Percentiles rank a stretch among this genome's conserved stretches.
These are phyloP conservation scores for Bromus sterilis DNA, from an alignment of 176 grass and related monocot genomes.

Conservation along the genomic window DNA sequence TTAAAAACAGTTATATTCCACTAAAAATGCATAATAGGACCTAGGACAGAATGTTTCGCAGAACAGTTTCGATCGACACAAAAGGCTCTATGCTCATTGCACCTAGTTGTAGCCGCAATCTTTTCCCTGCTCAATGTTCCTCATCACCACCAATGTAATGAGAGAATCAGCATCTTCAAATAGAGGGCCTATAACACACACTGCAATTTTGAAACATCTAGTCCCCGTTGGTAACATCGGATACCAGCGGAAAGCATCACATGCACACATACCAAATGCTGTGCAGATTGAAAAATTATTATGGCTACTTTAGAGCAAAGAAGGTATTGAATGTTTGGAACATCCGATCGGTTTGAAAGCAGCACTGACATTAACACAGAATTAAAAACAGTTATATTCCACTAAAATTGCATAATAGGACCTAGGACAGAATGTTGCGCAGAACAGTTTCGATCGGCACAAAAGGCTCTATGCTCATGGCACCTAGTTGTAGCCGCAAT, in stretches of 20 bases:
- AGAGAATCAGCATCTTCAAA: too few species aligned
- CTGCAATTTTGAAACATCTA: too few species aligned
- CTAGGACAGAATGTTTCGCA: neutral
- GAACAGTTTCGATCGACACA: neutral
- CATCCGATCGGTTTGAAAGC: neutral
- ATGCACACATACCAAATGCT: neutral
- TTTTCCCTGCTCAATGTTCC: neutral
- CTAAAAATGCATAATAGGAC: neutral
- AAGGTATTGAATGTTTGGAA: neutral
- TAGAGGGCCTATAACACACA: too few species aligned
- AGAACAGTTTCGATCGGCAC: neutral
- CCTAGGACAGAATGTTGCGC: neutral
- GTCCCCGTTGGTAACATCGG: too few species aligned
- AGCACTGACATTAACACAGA: neutral
- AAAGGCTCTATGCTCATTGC: neutral
- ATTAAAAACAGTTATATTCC: neutral
- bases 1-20: neutral
- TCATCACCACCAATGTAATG: neutral
- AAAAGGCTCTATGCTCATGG: neutral
- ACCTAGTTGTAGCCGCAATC: neutral
- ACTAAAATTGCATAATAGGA: neutral
- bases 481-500: neutral
- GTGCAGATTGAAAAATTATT: neutral
- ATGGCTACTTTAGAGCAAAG: neutral
- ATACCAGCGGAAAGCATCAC: too few species aligned